These are phyloP conservation scores for Candida tropicalis DNA, from an alignment of 1,139 yeast genomes.

Conservation along the genomic window DNA sequence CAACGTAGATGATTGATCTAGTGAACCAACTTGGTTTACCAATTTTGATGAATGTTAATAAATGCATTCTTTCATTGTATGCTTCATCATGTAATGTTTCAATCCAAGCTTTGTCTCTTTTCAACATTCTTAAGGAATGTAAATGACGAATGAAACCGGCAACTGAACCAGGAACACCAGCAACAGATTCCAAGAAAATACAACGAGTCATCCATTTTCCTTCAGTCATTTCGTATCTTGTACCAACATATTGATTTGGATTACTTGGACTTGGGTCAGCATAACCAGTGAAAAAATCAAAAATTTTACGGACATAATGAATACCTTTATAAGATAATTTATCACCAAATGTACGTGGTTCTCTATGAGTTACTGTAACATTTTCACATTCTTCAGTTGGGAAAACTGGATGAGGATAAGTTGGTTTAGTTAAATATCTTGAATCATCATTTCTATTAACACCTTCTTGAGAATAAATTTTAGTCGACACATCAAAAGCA, in stretches of 20 bases:
- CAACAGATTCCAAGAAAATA: slow-evolving; percentile 71
- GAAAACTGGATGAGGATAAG: slow-evolving; percentile 61
- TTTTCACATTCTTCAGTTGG: slow-evolving; percentile 47
- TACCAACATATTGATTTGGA: slow-evolving; percentile 38
- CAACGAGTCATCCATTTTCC: slow-evolving; percentile 69
- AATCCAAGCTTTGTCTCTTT: slow-evolving; percentile 76
- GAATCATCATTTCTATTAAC: slow-evolving; percentile 29
- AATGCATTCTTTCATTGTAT: slow-evolving; percentile 78
- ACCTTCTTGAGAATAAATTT: slow-evolving; percentile 26
- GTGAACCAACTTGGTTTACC: slow-evolving; percentile 68
- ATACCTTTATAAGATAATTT: slow-evolving; percentile 53
- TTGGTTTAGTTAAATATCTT: slow-evolving; percentile 43
- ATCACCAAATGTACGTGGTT: slow-evolving; percentile 53
- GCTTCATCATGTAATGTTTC: slow-evolving; percentile 78
- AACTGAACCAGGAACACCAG: slow-evolving; percentile 81
- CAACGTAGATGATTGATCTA: slow-evolving; percentile 55
- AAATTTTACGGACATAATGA: slow-evolving; percentile 45
- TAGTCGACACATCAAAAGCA: slow-evolving; percentile 30
- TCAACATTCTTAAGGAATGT: slow-evolving; percentile 59
- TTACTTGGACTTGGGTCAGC: slow-evolving; percentile 47
- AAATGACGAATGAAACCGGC: slow-evolving; percentile 72
- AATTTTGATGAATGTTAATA: slow-evolving; percentile 67
- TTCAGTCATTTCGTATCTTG: slow-evolving; percentile 59
- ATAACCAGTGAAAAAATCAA: slow-evolving; percentile 70
- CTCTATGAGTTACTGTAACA: slow-evolving; percentile 55